Conservation (phyloP, 176 grass and related monocot species). For the Aegilops bicornis region DNA sequence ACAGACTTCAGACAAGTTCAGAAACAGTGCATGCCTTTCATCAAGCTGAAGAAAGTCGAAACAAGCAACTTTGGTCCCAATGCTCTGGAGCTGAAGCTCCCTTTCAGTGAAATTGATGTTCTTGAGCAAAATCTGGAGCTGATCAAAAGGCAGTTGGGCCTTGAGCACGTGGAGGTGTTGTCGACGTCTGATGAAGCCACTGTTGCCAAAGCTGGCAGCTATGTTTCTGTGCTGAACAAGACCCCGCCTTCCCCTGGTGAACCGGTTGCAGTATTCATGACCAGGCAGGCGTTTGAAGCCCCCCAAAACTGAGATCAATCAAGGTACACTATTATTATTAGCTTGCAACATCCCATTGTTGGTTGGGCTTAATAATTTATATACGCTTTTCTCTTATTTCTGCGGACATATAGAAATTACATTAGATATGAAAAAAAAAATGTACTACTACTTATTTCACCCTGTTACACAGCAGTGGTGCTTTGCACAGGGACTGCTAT, state of each 20-base stretch:
- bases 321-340: not conserved
- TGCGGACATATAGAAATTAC: not conserved
- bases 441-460: not conserved
- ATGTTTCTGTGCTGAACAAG: conserved; percentile 43
- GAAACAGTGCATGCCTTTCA: conserved; percentile 80
- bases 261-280: conserved; percentile 58
- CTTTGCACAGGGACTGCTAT: not conserved
- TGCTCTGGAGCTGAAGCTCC: conserved; percentile 63
- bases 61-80: conserved; percentile 34
- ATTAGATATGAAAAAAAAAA: not conserved
- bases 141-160: conserved; percentile 65
- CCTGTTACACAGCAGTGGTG: not conserved
- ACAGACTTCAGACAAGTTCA: conserved; percentile 63
- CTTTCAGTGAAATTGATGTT: conserved; percentile 63
- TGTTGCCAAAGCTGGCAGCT: conserved; percentile 36
- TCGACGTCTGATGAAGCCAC: conserved; percentile 26
- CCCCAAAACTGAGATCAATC: not conserved
- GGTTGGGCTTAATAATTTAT: not conserved
- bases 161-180: conserved; percentile 48
- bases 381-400: not conserved
- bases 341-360: not conserved
- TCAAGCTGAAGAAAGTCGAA: conserved; percentile 77
- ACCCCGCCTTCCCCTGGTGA: conserved; percentile 60
- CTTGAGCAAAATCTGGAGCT: conserved; percentile 57
- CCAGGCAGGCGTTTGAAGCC: conserved; percentile 39